Percentiles rank a stretch among this genome's conserved stretches.
Conservation (phyloP, 768 basidiomycete species). For the Dacryopinax primogenitus region DNA sequence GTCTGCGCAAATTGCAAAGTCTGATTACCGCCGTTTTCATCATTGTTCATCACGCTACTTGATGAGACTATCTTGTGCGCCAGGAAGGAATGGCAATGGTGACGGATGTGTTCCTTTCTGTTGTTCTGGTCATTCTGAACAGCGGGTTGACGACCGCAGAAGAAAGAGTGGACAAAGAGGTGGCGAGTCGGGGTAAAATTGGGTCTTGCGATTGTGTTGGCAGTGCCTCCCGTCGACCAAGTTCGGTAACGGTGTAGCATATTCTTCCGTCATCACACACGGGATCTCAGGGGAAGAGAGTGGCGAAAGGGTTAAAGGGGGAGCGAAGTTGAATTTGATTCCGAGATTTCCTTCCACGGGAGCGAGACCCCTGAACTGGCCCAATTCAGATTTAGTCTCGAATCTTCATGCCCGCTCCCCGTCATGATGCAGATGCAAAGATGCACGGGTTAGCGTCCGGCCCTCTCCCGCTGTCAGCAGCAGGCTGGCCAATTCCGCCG, state of each 20-base stretch:
- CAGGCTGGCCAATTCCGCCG: conserved; percentile 5
- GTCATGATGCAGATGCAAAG: conserved; percentile 4
- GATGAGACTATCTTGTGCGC: not conserved
- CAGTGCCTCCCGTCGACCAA: not conserved
- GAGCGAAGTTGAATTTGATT: conserved; percentile 1
- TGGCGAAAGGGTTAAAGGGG: not conserved
- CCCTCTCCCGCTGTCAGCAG: conserved; percentile 3
- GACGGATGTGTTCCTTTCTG: not conserved
- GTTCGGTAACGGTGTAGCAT: not conserved
- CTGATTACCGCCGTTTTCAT: not conserved
- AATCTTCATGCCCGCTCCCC: not conserved
- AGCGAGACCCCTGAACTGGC: no score
- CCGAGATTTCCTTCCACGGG: conserved; percentile 8
- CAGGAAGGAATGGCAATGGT: not conserved
- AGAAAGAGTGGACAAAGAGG: not conserved
- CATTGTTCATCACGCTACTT: conserved; percentile 3
- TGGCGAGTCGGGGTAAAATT: conserved; percentile 5
- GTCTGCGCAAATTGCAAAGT: not conserved
- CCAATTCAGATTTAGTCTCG: not conserved
- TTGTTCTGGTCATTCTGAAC: conserved; percentile 4
- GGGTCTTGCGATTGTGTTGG: conserved; percentile 1
- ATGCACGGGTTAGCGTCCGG: no score
- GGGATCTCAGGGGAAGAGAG: not conserved
- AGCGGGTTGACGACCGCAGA: not conserved
- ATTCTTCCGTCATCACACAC: conserved; percentile 8